phyloP scores from a whole-genome alignment of 345 rosid species.

The Brassica nigra region DNA sequence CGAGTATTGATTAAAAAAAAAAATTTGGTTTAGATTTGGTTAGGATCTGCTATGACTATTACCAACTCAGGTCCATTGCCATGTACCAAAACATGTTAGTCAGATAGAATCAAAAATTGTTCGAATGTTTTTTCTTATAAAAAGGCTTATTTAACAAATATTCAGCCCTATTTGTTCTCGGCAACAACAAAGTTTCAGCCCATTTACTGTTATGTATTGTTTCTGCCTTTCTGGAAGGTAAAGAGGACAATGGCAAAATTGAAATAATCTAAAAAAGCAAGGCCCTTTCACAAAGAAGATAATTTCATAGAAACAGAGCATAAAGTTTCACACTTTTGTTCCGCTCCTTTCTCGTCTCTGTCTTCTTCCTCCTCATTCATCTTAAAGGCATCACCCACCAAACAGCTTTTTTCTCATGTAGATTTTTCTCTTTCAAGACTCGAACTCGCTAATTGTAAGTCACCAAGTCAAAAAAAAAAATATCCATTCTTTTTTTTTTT shows the following conservation, averaged over 20 bases:
- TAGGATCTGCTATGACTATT: too few relatives aligned
- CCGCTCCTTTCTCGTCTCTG: constrained; percentile 41
- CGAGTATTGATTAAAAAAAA: too few relatives aligned
- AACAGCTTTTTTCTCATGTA: constrained; percentile 43
- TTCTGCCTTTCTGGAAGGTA: constrained; percentile 19
- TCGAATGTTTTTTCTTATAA: neutral
- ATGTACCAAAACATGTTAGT: neutral
- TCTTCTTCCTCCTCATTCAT: constrained; percentile 36
- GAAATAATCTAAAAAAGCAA: constrained; percentile 35
- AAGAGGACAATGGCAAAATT: constrained; percentile 30
- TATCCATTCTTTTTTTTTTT: neutral
- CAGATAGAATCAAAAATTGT: neutral
- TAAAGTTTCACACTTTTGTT: constrained; percentile 39
- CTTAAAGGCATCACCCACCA: constrained; percentile 37
- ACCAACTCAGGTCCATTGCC: too few relatives aligned
- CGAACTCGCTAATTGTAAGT: constrained; percentile 35
- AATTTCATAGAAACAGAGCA: constrained; percentile 38
- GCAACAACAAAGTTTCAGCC: neutral
- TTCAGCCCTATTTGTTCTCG: neutral
- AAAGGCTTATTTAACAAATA: neutral
- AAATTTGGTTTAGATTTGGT: too few relatives aligned
- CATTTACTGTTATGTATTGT: neutral
- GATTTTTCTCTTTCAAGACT: constrained; percentile 35
- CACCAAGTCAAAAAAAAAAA: constrained; percentile 31
- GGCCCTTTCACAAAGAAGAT: constrained; percentile 19